These are phyloP conservation scores for Pugionium cornutum DNA, from an alignment of 345 rosid genomes.

Conservation along the genomic window DNA sequence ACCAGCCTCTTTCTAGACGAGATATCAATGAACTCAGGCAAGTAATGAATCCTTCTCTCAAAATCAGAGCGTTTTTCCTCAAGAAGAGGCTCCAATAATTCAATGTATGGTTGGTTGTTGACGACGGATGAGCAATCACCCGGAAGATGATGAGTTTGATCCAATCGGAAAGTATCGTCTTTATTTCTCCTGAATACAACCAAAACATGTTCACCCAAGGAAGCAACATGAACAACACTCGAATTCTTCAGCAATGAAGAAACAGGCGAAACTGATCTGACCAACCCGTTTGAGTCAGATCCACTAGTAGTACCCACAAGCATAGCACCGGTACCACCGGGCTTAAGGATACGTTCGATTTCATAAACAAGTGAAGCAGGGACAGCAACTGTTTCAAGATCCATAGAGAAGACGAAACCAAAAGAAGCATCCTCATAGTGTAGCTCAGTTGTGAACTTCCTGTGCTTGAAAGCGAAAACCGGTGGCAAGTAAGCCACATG, in stretches of 20 bases:
- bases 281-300: constrained; percentile 54
- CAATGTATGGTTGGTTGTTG: constrained; percentile 50
- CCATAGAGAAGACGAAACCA: constrained; percentile 71
- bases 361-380: constrained; percentile 82
- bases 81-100: constrained; percentile 61
- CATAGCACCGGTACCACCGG: constrained; percentile 81
- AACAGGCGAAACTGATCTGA: constrained; percentile 73
- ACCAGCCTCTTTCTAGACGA: constrained; percentile 54
- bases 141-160: constrained; percentile 50
- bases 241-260: constrained; percentile 71
- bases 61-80: constrained; percentile 46
- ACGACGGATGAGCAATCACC: constrained; percentile 57
- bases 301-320: constrained; percentile 52
- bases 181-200: constrained; percentile 67
- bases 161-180: constrained; percentile 43
- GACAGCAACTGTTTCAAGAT: constrained; percentile 56
- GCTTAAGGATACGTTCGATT: constrained; percentile 76
- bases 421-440: constrained; percentile 60
- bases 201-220: constrained; percentile 54
- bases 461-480: constrained; percentile 63
- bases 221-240: constrained; percentile 63
- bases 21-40: constrained; percentile 62
- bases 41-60: constrained; percentile 51
- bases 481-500: constrained; percentile 52
- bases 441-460: constrained; percentile 56